Conservation (phyloP, 495 filamentous ascomycete species). For the Bacidia rubella region DNA sequence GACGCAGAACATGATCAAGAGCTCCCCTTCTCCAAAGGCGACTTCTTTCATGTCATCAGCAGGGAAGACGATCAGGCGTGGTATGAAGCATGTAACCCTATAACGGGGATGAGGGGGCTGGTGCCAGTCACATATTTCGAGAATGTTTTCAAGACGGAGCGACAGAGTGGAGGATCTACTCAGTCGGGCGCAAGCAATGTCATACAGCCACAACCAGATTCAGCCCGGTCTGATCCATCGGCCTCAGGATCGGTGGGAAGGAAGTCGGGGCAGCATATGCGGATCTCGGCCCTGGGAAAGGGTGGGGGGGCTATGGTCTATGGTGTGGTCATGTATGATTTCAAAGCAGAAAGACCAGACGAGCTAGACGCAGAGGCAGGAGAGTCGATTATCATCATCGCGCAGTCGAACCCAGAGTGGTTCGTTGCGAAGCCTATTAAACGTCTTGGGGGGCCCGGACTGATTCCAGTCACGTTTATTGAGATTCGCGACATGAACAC, state of each 20-base stretch:
- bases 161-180: constrained; percentile 72
- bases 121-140: constrained; percentile 93
- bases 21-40: constrained; percentile 80
- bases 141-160: constrained; percentile 73
- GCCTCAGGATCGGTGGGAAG: background rate
- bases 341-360: constrained; percentile 85
- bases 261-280: constrained; percentile 21
- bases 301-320: constrained; percentile 78
- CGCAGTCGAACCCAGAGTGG: constrained; percentile 99
- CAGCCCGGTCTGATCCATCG: constrained; percentile 33
- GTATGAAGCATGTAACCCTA: constrained; percentile 98
- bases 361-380: constrained; percentile 90
- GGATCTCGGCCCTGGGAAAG: constrained; percentile 45
- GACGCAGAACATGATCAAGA: constrained; percentile 53
- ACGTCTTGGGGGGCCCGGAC: constrained; percentile 77
- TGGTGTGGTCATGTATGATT: constrained; percentile 93
- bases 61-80: constrained; percentile 88
- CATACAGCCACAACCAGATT: constrained; percentile 41
- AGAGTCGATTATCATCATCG: constrained; percentile 95
- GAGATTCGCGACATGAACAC: constrained; percentile 91
- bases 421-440: constrained; percentile 98
- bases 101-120: constrained; percentile 75
- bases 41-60: constrained; percentile 97
- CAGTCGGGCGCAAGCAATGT: constrained; percentile 44
- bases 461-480: constrained; percentile 95